phyloP scores from a whole-genome alignment of 768 basidiomycete species.

The Serendipita sp. region DNA sequence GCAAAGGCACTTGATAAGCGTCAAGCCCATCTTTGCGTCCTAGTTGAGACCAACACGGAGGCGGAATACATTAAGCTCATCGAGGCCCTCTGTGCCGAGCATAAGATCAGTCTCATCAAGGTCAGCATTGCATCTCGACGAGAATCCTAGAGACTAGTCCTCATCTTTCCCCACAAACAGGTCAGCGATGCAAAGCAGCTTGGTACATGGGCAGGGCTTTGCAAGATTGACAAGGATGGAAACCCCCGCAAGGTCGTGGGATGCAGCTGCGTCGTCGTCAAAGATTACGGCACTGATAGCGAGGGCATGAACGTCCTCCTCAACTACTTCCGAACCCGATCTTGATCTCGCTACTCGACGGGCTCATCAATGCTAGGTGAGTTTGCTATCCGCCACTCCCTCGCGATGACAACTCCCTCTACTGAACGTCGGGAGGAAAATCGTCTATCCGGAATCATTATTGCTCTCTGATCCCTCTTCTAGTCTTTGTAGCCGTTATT shows the following conservation, averaged over 20 bases:
- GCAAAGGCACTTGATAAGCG: slow-evolving; percentile 98
- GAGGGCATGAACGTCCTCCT: slow-evolving; percentile 89
- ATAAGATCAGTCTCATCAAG: slow-evolving; percentile 99
- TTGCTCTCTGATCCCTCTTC: slow-evolving; percentile 43
- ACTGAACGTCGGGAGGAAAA: slow-evolving; percentile 61
- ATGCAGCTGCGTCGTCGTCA: slow-evolving; percentile 91
- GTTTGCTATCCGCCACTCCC: slow-evolving; percentile 11
- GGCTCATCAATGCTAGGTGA: not conserved
- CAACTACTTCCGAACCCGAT: slow-evolving; percentile 91
- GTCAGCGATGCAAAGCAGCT: slow-evolving; percentile 88
- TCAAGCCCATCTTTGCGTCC: slow-evolving; percentile 94
- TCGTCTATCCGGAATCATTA: slow-evolving; percentile 84
- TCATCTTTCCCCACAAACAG: slow-evolving; percentile 9
- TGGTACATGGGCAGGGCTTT: slow-evolving; percentile 95
- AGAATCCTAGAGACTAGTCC: not conserved
- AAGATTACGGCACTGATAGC: slow-evolving; percentile 90
- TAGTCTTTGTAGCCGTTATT: not conserved
- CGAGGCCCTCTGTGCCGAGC: slow-evolving; percentile 96
- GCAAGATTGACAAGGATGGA: slow-evolving; percentile 99
- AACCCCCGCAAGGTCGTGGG: slow-evolving; percentile 93
- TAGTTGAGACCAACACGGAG: slow-evolving; percentile 98
- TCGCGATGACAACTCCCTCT: slow-evolving; percentile 85
- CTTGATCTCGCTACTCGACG: slow-evolving; percentile 19
- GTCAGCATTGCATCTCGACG: slow-evolving; percentile 24
- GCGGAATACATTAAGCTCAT: slow-evolving; percentile 99